Evolutionary conservation across 208 protist genomes (phyloP), one percentile per base, ranked within the genome.

Genomic region (Porcisia hertigi): DNA sequence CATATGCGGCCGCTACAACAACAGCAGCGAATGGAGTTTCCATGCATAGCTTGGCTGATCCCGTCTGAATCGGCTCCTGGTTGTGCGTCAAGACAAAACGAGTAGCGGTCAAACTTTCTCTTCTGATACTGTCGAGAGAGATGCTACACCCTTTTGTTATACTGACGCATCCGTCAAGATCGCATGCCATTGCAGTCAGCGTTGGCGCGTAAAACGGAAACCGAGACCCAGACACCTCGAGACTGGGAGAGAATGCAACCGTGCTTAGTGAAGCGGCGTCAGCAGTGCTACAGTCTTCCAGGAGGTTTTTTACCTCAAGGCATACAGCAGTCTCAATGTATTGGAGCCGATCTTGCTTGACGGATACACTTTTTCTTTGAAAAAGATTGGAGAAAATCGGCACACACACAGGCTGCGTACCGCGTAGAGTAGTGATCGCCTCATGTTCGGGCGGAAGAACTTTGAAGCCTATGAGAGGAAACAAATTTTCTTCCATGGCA

Each of bases 201-300:
- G 85, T 83, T 41, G 93, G 89, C 14, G 86, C 78, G 67, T 88
- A 97, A 83, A 95, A 97, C 7, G 93, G 88, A 87, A 90, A 97
- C 5, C 93, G 82, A 58, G 93, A 90, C 9, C 93, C 93, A 63
- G 80, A 86, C 57, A 97, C 58, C 63, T 92, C 93, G 47, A 96
- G 81, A 2, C 84, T 79, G 18, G 87, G 78, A 75, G 69, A 73
- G 69, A 93, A 88, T 45, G 80, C 63, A 69, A 75, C 55, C 77
- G 62, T 75, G 41, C 62, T 76, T 9, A 4, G n/a, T 36, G 64
- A 69, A 54, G 81, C 72, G 25, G 30, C 76, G 25, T 82, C 65
- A 53, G 65, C 73, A 2, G 74, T 69, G 58, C 73, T 57, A 74
- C 73, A 73, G 81, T 53, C 43, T 71, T 86, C 79, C 1, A 83